Evolutionary conservation across 768 basidiomycete species (phyloP).

Genomic region (Rhodotorula diobovata): DNA sequence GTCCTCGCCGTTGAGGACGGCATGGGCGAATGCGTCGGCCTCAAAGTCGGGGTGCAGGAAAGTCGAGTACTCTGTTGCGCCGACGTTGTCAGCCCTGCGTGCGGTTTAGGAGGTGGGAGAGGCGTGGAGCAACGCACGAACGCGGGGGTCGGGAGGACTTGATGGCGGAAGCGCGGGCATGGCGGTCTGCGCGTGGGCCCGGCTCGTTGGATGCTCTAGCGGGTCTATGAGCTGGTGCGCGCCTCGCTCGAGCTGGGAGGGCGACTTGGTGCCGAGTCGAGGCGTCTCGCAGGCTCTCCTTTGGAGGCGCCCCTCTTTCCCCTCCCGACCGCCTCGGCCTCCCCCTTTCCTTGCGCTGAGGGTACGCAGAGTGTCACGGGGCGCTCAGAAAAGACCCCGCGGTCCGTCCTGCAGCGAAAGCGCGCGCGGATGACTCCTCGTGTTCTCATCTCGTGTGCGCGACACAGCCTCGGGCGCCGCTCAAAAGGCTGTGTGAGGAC

Average conservation of each 20-base stretch:
- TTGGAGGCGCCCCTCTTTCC: too few species aligned
- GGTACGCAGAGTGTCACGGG: too few species aligned
- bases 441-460: too few species aligned
- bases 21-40: constrained; percentile 83
- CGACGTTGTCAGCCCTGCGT: background rate
- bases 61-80: constrained; percentile 60
- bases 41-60: constrained; percentile 75
- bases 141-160: background rate
- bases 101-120: background rate
- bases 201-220: background rate
- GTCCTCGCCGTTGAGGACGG: constrained; percentile 74
- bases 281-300: too few species aligned
- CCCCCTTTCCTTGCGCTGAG: too few species aligned
- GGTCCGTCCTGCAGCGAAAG: too few species aligned
- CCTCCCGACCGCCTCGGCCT: too few species aligned
- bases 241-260: background rate
- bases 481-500: too few species aligned
- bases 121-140: background rate
- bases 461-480: too few species aligned
- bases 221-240: background rate
- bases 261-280: too few species aligned
- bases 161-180: background rate
- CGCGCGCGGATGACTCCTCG: too few species aligned
- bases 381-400: too few species aligned
- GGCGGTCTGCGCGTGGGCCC: background rate